Conservation (phyloP, 345 rosid species). For the Melaleuca quinquenervia region DNA sequence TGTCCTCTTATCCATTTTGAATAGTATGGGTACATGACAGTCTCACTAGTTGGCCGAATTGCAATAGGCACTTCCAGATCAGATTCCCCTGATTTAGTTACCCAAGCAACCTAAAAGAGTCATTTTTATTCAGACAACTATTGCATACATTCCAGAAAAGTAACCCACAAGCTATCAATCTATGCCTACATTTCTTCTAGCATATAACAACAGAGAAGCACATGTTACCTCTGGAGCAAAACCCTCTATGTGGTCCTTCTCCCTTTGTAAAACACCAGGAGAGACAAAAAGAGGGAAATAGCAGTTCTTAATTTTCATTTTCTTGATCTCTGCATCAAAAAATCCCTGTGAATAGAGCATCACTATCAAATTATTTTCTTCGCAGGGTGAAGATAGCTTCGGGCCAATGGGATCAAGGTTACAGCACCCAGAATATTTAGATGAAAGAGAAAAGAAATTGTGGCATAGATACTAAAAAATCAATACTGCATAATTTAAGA, state of each 20-base stretch:
- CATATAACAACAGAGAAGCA: not conserved
- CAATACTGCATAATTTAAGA: not conserved
- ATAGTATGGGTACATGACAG: conserved; percentile 95
- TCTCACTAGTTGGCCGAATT: conserved; percentile 97
- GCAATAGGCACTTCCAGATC: conserved; percentile 92
- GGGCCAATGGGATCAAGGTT: not conserved
- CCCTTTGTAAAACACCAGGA: conserved; percentile 69
- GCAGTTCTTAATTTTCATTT: conserved; percentile 85
- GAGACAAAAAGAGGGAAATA: conserved; percentile 98
- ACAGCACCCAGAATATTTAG: not conserved
- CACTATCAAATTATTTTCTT: not conserved
- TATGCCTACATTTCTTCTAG: not conserved
- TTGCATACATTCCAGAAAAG: not conserved
- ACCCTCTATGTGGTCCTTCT: conserved; percentile 92
- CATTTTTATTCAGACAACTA: not conserved
- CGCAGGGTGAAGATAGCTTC: not conserved
- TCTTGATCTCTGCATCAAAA: conserved; percentile 89
- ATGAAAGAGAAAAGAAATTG: not conserved
- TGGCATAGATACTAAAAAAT: not conserved
- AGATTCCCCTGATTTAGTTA: conserved; percentile 82
- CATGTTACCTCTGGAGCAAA: conserved; percentile 88
- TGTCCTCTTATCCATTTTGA: conserved; percentile 99
- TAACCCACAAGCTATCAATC: not conserved
- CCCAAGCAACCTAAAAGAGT: conserved; percentile 86
- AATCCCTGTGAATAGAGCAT: conserved; percentile 41